phyloP scores from a whole-genome alignment of 108 stramenopile species.

The Stephanodiscus triporus region DNA sequence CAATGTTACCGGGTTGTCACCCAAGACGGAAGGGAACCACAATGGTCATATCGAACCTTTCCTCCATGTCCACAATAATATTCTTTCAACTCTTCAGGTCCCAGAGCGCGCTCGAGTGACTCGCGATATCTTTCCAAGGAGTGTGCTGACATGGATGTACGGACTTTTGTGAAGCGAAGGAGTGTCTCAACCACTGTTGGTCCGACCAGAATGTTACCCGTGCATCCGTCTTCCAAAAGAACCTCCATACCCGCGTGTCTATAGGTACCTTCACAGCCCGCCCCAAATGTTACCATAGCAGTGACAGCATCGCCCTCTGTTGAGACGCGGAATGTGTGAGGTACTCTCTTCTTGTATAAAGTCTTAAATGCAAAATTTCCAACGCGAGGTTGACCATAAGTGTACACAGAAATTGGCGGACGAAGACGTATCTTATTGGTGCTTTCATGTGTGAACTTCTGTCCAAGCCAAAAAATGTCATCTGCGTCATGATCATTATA shows the following conservation, averaged over 20 bases:
- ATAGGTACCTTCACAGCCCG: conserved; percentile 64
- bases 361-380: conserved; percentile 62
- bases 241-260: conserved; percentile 82
- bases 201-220: conserved; percentile 79
- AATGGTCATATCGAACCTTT: conserved; percentile 41
- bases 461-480: conserved; percentile 24
- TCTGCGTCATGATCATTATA: conserved; percentile 24
- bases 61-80: conserved; percentile 66
- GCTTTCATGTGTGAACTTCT: conserved; percentile 14
- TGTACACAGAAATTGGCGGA: conserved; percentile 79
- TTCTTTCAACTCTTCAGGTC: conserved; percentile 64
- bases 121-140: conserved; percentile 72
- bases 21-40: conserved; percentile 46
- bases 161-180: conserved; percentile 76
- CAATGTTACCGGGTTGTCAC: conserved; percentile 42
- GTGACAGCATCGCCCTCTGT: conserved; percentile 81
- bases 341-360: conserved; percentile 75
- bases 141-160: conserved; percentile 72
- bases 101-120: conserved; percentile 70
- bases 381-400: conserved; percentile 65
- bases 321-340: conserved; percentile 77
- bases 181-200: conserved; percentile 85
- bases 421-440: conserved; percentile 52
- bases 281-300: conserved; percentile 60
- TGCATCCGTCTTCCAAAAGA: conserved; percentile 75